Percentiles rank a stretch among this genome's conserved stretches.
phyloP scores from a whole-genome alignment of 2,329 filamentous ascomycete genomes.

The Zymoseptoria crescenta region DNA sequence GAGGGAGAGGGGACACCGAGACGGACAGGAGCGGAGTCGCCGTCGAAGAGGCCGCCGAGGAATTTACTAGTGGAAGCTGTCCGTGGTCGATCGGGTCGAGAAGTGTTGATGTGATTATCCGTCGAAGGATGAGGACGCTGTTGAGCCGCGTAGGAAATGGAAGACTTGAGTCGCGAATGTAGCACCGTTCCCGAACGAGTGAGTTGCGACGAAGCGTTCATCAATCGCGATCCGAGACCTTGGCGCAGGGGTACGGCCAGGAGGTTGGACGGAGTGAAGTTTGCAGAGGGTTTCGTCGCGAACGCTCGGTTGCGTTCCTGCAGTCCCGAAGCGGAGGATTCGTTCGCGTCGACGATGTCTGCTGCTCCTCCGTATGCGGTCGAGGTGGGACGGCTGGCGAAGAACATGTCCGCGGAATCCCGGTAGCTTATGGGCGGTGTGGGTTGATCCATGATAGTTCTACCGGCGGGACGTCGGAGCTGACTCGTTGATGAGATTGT shows the following conservation, averaged over 20 bases:
- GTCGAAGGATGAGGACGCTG: neutral
- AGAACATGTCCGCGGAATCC: neutral
- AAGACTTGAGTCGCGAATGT: neutral
- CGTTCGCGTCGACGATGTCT: neutral
- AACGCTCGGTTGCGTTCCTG: neutral
- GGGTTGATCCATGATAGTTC: neutral
- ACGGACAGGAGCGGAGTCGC: constrained; percentile 29
- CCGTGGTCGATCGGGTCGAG: neutral
- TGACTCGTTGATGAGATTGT: neutral
- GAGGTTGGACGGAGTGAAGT: neutral
- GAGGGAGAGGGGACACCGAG: constrained; percentile 25
- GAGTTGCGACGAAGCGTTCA: neutral
- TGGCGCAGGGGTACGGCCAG: neutral
- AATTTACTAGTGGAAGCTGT: constrained; percentile 9
- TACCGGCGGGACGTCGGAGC: neutral
- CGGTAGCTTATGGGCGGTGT: neutral
- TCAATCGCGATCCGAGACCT: neutral
- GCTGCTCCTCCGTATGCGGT: neutral
- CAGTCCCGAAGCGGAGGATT: neutral
- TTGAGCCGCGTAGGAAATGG: neutral
- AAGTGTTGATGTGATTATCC: neutral
- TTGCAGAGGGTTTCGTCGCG: neutral
- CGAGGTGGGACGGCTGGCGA: neutral
- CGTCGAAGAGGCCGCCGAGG: constrained; percentile 28
- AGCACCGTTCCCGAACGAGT: neutral